These are phyloP conservation scores for Epichloe sp. DNA, from an alignment of 2,329 filamentous ascomycete species.

Conservation along the genomic window DNA sequence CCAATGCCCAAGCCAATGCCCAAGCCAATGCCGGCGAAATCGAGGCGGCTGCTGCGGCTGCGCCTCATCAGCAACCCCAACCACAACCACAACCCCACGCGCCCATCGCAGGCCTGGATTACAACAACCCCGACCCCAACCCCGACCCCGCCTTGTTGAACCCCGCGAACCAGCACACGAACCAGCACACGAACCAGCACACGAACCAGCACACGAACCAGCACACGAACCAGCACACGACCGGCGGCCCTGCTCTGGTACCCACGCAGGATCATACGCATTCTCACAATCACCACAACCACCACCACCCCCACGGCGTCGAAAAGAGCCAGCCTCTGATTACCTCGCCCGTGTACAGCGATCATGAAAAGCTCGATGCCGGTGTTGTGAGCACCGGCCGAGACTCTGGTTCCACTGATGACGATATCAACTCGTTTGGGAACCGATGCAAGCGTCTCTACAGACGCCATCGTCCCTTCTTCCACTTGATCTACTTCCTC, in stretches of 20 bases:
- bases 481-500: conserved; percentile 32
- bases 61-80: neutral
- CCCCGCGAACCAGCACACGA: conserved; percentile 16
- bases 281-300: conserved; percentile 8
- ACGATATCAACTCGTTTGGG: conserved; percentile 5
- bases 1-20: too few relatives aligned
- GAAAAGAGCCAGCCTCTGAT: conserved; percentile 11
- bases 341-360: conserved; percentile 25
- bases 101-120: conserved; percentile 9
- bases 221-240: too few relatives aligned
- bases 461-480: conserved; percentile 29
- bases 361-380: conserved; percentile 24
- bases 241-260: too few relatives aligned
- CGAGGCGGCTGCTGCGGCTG: neutral
- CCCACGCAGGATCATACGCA: too few relatives aligned
- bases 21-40: neutral
- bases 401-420: conserved; percentile 12
- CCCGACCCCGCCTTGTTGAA: conserved; percentile 23
- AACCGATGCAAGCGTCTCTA: conserved; percentile 25
- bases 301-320: conserved; percentile 12
- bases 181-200: conserved; percentile 14
- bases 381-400: conserved; percentile 18
- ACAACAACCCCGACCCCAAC: conserved; percentile 12
- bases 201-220: too few relatives aligned
- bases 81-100: conserved; percentile 2